Evolutionary conservation across 140 eudicot species (phyloP), one percentile per base, ranked within the genome.

Genomic region (Oenanthe javanica): DNA sequence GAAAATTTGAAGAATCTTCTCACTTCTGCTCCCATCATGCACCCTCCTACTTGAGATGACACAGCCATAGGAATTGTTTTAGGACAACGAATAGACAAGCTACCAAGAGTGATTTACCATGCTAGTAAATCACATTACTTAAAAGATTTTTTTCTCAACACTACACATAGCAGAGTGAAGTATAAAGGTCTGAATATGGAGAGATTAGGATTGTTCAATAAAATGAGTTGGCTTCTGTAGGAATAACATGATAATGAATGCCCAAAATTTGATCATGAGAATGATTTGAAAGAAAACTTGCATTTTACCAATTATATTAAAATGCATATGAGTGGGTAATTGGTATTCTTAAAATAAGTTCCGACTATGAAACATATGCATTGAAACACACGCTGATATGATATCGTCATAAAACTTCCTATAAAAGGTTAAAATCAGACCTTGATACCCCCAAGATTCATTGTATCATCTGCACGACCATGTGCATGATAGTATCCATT

Each of bases 371-470:
- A 72, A 74, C 23, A 42, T n/a, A 7, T 21, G 57, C 54, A 46
- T 6, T 9, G 9, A 3, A 21, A 72, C 54, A 45, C 31, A 45
- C 8, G 2, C 54, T 71, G 11, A 40, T 31, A 45, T 9, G 13
- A 43, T 18, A 21, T 72, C 77, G 19, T 69, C 75, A 16, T 27
- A 55, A 31, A 72, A 4, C 38, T 61, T 61, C 12, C 21, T 52
- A 15, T 42, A 67, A 43, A 57, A 76, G 78, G 59, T 52, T 47
- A 3, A 43, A 55, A 49, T 40, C 61, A 77, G 27, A 92, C 98
- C 97, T 95, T 95, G 73, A 95, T 91, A 40, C 99, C 99, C 50
- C 99, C 99, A 72, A 95, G 97, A 90, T 95, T 95, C 99, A 95
- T 95, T 70, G 99, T 95, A 84, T 95, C 99, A 87, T 95, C 99